Evolutionary conservation across 306 rosid genomes (phyloP).

Genomic region (Citrullus amarus): DNA sequence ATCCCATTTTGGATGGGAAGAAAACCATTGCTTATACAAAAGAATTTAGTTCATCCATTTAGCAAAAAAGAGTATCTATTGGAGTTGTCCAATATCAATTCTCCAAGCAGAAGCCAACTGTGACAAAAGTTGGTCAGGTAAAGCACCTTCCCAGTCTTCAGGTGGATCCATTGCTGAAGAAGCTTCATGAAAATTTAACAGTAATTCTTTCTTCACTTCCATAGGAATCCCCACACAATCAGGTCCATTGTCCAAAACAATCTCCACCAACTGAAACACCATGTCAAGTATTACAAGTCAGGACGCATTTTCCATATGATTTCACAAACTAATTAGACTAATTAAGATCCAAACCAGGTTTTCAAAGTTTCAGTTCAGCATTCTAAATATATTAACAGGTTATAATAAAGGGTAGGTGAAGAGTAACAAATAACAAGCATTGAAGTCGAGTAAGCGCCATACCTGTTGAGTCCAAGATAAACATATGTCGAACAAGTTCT

Average conservation of each 20-base stretch:
- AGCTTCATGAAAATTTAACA: slow-evolving; percentile 76
- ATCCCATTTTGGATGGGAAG: neutral
- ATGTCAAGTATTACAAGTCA: neutral
- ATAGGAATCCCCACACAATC: slow-evolving; percentile 58
- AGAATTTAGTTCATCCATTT: neutral
- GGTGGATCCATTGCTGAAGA: slow-evolving; percentile 48
- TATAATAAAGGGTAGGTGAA: neutral
- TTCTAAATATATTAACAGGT: neutral
- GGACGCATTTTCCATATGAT: neutral
- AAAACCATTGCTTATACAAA: neutral
- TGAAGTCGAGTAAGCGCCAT: neutral
- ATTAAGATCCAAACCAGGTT: neutral
- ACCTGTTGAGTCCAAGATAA: slow-evolving; percentile 97
- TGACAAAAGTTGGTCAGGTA: slow-evolving; percentile 65
- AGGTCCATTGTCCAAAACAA: slow-evolving; percentile 62
- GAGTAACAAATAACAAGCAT: neutral
- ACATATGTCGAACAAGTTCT: slow-evolving; percentile 68
- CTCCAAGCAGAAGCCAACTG: slow-evolving; percentile 91
- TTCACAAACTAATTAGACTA: neutral
- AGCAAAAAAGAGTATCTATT: slow-evolving; percentile 16
- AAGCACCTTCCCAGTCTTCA: slow-evolving; percentile 87
- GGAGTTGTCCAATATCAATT: slow-evolving; percentile 63
- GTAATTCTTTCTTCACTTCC: slow-evolving; percentile 69
- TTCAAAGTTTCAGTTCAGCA: neutral
- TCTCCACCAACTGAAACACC: slow-evolving; percentile 65